Evolutionary conservation across 768 basidiomycete species (phyloP), one percentile per base, ranked within the genome.

Genomic region (Inosperma sp.): DNA sequence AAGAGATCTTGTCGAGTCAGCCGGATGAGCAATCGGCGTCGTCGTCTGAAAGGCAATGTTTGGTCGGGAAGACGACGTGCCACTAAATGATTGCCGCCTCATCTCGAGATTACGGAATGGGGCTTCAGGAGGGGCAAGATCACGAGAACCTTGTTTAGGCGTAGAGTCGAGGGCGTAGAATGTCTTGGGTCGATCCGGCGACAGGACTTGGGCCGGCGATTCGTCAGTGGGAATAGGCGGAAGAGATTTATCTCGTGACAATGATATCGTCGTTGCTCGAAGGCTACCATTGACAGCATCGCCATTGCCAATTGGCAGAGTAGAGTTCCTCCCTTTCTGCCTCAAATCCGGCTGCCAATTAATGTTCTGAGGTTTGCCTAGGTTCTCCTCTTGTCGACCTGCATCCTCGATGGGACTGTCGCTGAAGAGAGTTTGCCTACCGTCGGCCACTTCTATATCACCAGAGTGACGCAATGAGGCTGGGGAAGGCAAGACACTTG

Each of bases 81-180:
- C 90, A 33, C 81, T 73, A 54, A 91, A 90, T 2, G 89, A 92
- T 63, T 90, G 89, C 36, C 89, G 74, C 53, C 89, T 75, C 30
- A 59, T 56, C 49, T 88, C 86, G 33, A 61, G 49, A 14, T 59
- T 69, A 35, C 78, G 77, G 74, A 88, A 88, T 3, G 83, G 76
- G 3, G 82, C 78, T 43, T 80, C 76, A 3, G 85, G 84, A 25
- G 81, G 82, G 7, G 75, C 57, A 59, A 86, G 81, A 51, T 78
- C 79, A 14, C 69, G 67, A n/a, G 71, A 63, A 7, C 73, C 73
- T n/a, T 73, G 70, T 14, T 73, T 70, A 27, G 73, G 56, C 37
- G 75, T 76, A 52, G 79, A 72, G 60, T 84, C 82, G 55, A 78
- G 79, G 0, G 79, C 73, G 54, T 81, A 84, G 48, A 86, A 69